Evolutionary conservation across 176 grass and related monocot genomes (phyloP).

Genomic region (Zizania latifolia): DNA sequence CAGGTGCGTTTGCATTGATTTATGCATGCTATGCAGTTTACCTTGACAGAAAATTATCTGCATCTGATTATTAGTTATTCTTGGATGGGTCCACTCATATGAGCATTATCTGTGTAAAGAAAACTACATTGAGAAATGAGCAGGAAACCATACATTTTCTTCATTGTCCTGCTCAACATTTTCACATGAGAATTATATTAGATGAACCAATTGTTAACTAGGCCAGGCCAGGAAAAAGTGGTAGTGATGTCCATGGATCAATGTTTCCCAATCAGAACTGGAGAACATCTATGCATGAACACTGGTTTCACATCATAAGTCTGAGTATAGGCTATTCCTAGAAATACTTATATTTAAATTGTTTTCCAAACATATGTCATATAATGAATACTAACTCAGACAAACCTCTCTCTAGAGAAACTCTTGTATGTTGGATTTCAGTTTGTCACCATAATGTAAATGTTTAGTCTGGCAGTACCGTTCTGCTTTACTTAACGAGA

Average conservation of each 20-base stretch:
- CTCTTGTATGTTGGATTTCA: neutral
- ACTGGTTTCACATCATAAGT: neutral
- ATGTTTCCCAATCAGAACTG: neutral
- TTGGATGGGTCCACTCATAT: no score
- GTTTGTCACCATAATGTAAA: neutral
- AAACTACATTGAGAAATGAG: neutral
- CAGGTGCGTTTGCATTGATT: constrained; percentile 48
- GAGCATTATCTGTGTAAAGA: neutral
- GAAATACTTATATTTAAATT: no score
- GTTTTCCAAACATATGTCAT: no score
- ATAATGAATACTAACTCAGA: neutral
- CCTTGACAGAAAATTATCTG: neutral
- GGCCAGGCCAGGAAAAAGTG: neutral
- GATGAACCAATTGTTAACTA: neutral
- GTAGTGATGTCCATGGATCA: neutral
- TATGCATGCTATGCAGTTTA: neutral
- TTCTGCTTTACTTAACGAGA: neutral
- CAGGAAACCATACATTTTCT: neutral
- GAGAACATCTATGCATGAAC: neutral
- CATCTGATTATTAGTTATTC: no score
- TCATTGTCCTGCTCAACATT: neutral
- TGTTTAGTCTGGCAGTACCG: neutral
- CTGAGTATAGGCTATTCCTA: neutral
- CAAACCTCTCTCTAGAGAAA: neutral
- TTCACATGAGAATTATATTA: neutral